Conservation (phyloP, 2,329 filamentous ascomycete species). For the Ophiostoma triangulosporum region DNA sequence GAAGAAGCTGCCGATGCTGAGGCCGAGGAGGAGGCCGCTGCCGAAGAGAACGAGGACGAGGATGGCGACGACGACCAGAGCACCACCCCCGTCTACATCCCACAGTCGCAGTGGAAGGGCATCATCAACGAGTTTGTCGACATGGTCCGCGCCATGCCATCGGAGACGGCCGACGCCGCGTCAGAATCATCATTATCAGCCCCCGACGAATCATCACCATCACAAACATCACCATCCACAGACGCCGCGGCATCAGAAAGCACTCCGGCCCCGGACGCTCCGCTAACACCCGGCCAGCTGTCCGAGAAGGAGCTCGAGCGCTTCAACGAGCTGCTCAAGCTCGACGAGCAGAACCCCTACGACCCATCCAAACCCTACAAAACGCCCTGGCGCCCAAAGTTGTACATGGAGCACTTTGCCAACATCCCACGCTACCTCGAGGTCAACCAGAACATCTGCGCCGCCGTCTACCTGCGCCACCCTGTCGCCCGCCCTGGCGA, state of each 20-base stretch:
- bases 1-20: constrained; percentile 23
- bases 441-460: constrained; percentile 94
- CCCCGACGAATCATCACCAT: background rate
- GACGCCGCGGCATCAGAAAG: constrained; percentile 2
- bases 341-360: constrained; percentile 60
- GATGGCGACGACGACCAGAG: background rate
- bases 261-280: background rate
- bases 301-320: constrained; percentile 38
- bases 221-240: background rate
- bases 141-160: constrained; percentile 25
- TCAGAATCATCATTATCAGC: background rate
- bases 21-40: constrained; percentile 22
- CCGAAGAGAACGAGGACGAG: constrained; percentile 17
- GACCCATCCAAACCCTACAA: constrained; percentile 71
- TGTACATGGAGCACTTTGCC: constrained; percentile 82
- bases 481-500: constrained; percentile 73
- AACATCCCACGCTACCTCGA: constrained; percentile 93
- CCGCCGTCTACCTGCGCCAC: constrained; percentile 87
- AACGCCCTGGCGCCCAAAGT: constrained; percentile 78
- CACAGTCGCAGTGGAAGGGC: background rate
- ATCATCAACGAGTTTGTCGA: constrained; percentile 41
- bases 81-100: background rate
- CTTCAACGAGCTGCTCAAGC: constrained; percentile 43
- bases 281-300: constrained; percentile 18
- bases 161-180: constrained; percentile 8